Base-by-base conservation (phyloP, 495 filamentous ascomycete species). In the Hypoxylon rickii region DNA sequence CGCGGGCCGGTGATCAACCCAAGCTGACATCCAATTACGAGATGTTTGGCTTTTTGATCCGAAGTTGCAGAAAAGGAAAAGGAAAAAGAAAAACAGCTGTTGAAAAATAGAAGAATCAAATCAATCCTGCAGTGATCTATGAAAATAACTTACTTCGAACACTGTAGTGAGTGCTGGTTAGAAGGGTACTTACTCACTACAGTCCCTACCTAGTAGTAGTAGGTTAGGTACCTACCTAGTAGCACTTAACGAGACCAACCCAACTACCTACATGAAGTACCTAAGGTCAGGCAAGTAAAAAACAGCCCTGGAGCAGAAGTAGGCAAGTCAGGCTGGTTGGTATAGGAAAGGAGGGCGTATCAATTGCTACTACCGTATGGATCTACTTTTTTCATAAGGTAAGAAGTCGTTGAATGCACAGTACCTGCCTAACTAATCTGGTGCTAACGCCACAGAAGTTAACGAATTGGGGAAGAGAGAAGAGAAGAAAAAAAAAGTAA, bases 1-100 rank as follows among this genome's bases (percentile, higher is more conserved):
- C 44, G 46, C 29, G 46, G 45, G 46, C 20, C 34, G 19, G 50
- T 55, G 50, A 45, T 50, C 51, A 41, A 46, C 49, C n/a, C 18
- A 41, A 36, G 39, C 55, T 51, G 24, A 58, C 46, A 17, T 50
- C 32, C 33, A 44, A 32, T 3, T 38, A 13, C 22, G 17, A 29
- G 32, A 5, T 26, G 40, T 42, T 19, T 47, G 18, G 8, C 29
- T 29, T 19, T 37, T 7, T 12, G 7, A 31, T 39, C 21, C 44
- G 34, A 4, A 37, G 31, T 34, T 43, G 54, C 21, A 57, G 39
- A 21, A 55, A 33, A 32, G 11, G 29, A 47, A 46, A 31, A 42
- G 16, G 48, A 48, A 48, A 41, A 33, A 40, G 43, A 19, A 16
- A 16, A 17, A n/a, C n/a, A n/a, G n/a, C n/a, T n/a, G n/a, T n/a